A percentile compares a stretch with the other conserved stretches of the same genome.
Evolutionary conservation across 768 basidiomycete genomes (phyloP).

Genomic region (Nevesoporus exiguus): DNA sequence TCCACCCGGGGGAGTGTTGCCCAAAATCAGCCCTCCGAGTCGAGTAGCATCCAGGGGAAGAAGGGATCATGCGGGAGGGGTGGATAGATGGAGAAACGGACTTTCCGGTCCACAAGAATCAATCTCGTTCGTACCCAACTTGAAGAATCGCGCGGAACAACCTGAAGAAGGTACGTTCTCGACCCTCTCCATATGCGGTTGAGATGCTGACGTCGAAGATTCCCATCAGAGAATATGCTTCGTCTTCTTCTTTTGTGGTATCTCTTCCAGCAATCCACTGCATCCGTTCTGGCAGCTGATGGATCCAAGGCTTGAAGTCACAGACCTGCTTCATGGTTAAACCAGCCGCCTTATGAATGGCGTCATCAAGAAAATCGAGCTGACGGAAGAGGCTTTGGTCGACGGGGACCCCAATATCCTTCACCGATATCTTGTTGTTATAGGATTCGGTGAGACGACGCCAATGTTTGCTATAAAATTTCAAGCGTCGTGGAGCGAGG

Average conservation of each 20-base stretch:
- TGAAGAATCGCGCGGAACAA: conserved; percentile 6
- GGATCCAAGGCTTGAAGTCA: neutral
- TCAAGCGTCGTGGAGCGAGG: conserved; percentile 11
- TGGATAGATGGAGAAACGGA: neutral
- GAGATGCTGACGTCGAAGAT: conserved; percentile 14
- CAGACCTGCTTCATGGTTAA: neutral
- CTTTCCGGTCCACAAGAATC: neutral
- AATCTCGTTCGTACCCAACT: neutral
- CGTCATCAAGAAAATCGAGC: neutral
- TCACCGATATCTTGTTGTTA: conserved; percentile 10
- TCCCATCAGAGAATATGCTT: conserved; percentile 19
- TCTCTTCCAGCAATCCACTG: conserved; percentile 14
- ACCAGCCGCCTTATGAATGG: neutral
- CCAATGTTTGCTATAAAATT: conserved; percentile 16
- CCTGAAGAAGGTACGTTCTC: conserved; percentile 10
- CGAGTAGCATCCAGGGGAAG: neutral
- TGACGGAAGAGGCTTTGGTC: neutral
- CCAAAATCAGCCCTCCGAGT: neutral
- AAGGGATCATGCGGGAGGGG: neutral
- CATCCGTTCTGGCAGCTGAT: conserved; percentile 5
- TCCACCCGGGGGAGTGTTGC: neutral
- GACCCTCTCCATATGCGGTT: conserved; percentile 21
- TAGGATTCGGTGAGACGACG: neutral
- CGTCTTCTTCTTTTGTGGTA: conserved; percentile 19
- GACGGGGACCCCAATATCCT: neutral